Evolutionary conservation across 306 rosid genomes (phyloP).

Genomic region (Senna tora): DNA sequence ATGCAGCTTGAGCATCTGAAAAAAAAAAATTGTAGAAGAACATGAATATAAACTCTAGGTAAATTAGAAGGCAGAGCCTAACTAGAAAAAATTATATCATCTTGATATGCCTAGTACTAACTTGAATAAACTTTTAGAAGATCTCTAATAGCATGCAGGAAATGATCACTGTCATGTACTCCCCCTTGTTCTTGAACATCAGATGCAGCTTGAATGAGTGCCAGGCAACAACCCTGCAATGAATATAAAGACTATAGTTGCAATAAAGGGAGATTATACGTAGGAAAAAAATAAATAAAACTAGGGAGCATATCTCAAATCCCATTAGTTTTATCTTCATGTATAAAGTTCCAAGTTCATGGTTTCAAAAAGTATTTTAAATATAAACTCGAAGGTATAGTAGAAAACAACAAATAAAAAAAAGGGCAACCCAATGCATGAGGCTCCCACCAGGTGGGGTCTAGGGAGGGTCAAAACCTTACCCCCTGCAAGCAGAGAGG

Average conservation of each 20-base stretch:
- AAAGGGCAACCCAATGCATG: too few species aligned
- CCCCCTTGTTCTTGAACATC: constrained; percentile 97
- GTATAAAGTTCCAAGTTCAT: constrained; percentile 1
- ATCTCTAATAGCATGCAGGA: constrained; percentile 95
- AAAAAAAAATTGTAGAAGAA: constrained; percentile 35
- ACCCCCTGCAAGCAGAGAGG: too few species aligned
- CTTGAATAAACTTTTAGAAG: constrained; percentile 92
- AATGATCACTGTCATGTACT: constrained; percentile 89
- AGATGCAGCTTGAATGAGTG: constrained; percentile 89
- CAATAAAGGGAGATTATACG: constrained; percentile 1
- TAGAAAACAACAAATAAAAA: constrained; percentile 21
- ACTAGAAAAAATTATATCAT: constrained; percentile 25
- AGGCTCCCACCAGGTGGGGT: too few species aligned
- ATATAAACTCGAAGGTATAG: constrained; percentile 7
- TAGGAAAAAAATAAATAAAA: constrained; percentile 29
- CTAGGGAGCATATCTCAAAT: constrained; percentile 26
- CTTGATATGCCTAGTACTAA: constrained; percentile 39
- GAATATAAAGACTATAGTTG: constrained; percentile 11
- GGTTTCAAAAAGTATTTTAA: constrained; percentile 14
- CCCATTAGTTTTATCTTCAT: constrained; percentile 8
- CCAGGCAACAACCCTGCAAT: constrained; percentile 81
- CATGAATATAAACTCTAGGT: constrained; percentile 20
- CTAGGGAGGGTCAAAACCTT: too few species aligned
- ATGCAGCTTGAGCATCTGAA: constrained; percentile 83
- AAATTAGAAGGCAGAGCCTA: constrained; percentile 40